Evolutionary conservation across 768 basidiomycete genomes (phyloP).

Genomic region (Leucocoprinus leucothites): DNA sequence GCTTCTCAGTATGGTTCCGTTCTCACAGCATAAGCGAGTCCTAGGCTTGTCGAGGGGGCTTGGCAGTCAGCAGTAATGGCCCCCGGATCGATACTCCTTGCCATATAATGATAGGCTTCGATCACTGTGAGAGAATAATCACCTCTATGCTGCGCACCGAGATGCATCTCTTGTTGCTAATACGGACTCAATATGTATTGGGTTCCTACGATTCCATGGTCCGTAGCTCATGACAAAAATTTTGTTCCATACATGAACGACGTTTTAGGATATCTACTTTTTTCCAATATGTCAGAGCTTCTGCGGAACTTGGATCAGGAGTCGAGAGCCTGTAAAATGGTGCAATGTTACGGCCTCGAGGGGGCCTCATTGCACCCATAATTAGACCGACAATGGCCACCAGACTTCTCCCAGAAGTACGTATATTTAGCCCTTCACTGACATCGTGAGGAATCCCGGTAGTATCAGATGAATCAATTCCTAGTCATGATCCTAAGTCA

Average conservation of each 20-base stretch:
- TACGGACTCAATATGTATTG: too few species aligned
- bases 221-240: too few species aligned
- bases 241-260: too few species aligned
- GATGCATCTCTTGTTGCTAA: too few species aligned
- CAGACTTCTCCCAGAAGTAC: neutral
- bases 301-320: too few species aligned
- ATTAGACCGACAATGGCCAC: slow-evolving; percentile 1
- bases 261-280: too few species aligned
- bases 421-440: neutral
- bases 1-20: neutral
- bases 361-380: slow-evolving; percentile 3
- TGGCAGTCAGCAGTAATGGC: neutral
- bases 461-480: slow-evolving; percentile 1
- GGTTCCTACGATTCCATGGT: neutral
- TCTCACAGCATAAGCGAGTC: neutral
- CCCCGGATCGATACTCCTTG: neutral
- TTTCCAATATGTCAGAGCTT: neutral
- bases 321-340: too few species aligned
- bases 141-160: too few species aligned
- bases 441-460: neutral
- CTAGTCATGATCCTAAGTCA: neutral
- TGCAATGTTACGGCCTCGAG: neutral
- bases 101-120: neutral
- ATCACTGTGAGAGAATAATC: neutral
- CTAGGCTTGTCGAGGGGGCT: neutral